phyloP scores from a whole-genome alignment of 768 basidiomycete species.

The Phallus indusiatus region DNA sequence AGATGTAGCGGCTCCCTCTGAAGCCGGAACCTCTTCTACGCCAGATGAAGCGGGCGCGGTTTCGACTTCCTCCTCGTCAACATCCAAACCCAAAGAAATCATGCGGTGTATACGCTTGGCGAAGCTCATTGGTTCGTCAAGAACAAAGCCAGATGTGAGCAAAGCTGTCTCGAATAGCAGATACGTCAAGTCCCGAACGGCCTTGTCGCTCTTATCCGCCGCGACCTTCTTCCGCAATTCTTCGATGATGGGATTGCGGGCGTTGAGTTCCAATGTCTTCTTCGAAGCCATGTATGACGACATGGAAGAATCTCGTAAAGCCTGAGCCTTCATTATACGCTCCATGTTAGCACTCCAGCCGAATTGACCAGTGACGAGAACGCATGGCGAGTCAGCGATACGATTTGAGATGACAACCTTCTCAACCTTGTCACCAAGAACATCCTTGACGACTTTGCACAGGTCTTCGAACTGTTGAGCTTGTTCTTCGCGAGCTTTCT shows the following conservation, averaged over 20 bases:
- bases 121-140: slow-evolving; percentile 92
- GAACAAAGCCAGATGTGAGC: slow-evolving; percentile 89
- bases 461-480: slow-evolving; percentile 75
- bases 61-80: slow-evolving; percentile 63
- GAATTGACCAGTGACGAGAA: slow-evolving; percentile 97
- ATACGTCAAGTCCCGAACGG: slow-evolving; percentile 92
- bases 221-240: slow-evolving; percentile 92
- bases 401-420: slow-evolving; percentile 98
- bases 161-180: slow-evolving; percentile 95
- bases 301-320: slow-evolving; percentile 92
- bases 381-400: slow-evolving; percentile 93
- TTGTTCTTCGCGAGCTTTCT: slow-evolving; percentile 82
- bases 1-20: slow-evolving; percentile 58
- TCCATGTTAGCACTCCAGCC: slow-evolving; percentile 99
- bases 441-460: slow-evolving; percentile 94
- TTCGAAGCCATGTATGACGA: slow-evolving; percentile 98
- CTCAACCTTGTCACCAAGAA: slow-evolving; percentile 98
- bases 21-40: slow-evolving; percentile 39
- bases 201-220: slow-evolving; percentile 98
- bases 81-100: slow-evolving; percentile 89
- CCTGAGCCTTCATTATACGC: slow-evolving; percentile 99
- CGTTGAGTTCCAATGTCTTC: slow-evolving; percentile 97
- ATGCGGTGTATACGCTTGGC: slow-evolving; percentile 95
- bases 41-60: slow-evolving; percentile 33
- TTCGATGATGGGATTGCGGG: slow-evolving; percentile 85